These are phyloP conservation scores for Cercospora janseana DNA, from an alignment of 2,329 filamentous ascomycete species.

Conservation along the genomic window DNA sequence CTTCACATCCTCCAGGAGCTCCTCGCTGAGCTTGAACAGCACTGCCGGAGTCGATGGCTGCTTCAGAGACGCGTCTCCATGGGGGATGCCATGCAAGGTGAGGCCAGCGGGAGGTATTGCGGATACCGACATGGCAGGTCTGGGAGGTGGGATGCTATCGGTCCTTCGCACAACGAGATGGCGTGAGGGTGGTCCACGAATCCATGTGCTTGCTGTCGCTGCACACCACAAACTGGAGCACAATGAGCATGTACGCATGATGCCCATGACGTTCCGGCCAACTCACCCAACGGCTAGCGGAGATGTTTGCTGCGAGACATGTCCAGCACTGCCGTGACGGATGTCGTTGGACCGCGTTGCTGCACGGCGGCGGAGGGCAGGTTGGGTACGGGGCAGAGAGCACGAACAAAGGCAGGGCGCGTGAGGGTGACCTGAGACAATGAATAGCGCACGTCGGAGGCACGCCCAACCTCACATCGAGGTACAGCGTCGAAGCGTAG, in stretches of 20 bases:
- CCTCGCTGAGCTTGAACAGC: constrained; percentile 34
- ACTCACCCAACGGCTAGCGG: constrained; percentile 25
- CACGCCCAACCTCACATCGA: constrained; percentile 14
- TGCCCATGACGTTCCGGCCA: constrained; percentile 20
- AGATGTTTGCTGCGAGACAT: constrained; percentile 26
- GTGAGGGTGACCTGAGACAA: constrained; percentile 18
- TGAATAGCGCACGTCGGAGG: constrained; percentile 16
- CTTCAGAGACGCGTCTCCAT: constrained; percentile 21
- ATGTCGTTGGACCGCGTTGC: constrained; percentile 8
- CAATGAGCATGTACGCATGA: constrained; percentile 25
- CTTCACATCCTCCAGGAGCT: constrained; percentile 36
- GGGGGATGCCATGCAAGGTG: constrained; percentile 31
- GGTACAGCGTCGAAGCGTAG: constrained; percentile 18
- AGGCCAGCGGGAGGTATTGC: constrained; percentile 28
- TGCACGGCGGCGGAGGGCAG: constrained; percentile 12
- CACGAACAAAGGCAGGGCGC: neutral
- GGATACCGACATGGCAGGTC: constrained; percentile 22
- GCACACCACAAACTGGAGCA: constrained; percentile 25
- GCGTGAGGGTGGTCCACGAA: constrained; percentile 19
- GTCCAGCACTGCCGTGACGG: constrained; percentile 10
- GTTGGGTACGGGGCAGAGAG: neutral
- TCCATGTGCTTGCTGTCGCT: constrained; percentile 27
- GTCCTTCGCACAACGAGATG: constrained; percentile 10
- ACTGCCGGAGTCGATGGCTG: constrained; percentile 30
- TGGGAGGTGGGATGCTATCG: constrained; percentile 8